Conservation (phyloP, 1,284 basidiomycete genomes). For the Trichosporon ovoides region DNA sequence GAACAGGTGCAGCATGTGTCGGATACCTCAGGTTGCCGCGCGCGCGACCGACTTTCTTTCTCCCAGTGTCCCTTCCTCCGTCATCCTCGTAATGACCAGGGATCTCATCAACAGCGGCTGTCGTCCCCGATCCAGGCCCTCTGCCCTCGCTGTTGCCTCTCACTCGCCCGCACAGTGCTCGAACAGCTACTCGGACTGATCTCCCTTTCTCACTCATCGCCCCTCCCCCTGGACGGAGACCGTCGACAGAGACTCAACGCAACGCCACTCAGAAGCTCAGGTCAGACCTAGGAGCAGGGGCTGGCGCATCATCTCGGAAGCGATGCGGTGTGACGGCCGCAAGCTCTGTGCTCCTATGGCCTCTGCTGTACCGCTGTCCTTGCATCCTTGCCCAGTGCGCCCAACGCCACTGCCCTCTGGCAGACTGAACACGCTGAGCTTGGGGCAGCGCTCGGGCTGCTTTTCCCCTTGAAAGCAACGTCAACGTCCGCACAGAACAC, state of each 20-base stretch:
- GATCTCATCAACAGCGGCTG: neutral
- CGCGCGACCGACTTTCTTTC: neutral
- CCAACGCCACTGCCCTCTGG: no score
- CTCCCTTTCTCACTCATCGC: neutral
- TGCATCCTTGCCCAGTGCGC: no score
- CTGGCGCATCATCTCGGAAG: no score
- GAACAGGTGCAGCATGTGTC: neutral
- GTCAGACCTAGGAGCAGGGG: neutral
- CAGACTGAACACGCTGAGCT: no score
- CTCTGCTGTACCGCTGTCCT: no score
- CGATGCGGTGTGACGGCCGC: no score
- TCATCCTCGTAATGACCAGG: neutral
- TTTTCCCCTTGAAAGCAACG: neutral
- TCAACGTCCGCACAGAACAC: neutral
- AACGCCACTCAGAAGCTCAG: neutral
- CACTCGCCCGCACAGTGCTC: no score
- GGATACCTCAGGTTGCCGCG: neutral
- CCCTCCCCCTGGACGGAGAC: neutral
- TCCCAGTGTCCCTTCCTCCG: neutral
- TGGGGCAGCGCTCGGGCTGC: neutral
- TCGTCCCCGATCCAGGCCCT: neutral
- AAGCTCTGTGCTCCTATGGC: no score
- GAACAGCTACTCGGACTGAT: neutral
- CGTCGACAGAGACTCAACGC: neutral
- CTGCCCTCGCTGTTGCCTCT: no score